Evolutionary conservation across 83 land plant genomes (phyloP), one percentile per base, ranked within the genome.

Genomic region (Diphasiastrum complanatum): DNA sequence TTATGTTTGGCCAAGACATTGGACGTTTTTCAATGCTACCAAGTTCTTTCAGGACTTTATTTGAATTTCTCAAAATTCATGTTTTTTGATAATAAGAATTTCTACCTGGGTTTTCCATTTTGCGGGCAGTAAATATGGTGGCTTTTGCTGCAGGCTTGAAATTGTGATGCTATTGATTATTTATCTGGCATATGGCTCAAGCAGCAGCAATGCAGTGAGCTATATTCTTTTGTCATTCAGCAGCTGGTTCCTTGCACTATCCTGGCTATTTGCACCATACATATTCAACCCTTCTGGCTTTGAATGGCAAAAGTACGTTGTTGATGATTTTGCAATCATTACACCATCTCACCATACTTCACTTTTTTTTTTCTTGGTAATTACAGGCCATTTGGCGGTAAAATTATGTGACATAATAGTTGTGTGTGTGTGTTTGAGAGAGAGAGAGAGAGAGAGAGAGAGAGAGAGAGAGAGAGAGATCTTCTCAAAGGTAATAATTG

Each of bases 181-280:
- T 6, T 65, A 65, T 32, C 25, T 54, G 22, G 68, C 35, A 16
- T 65, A 65, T 65, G 68, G 68, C 25, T 50, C 36, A 16, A 36
- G 47, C 16, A 54, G 29, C 19, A 41, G 18, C 60, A 4, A 56
- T 55, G 59, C 58, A 23, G 28, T 45, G 11, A 56, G 68, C 14
- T 65, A 65, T 30, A 34, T 65, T 53, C 68, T 65, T 27, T 38
- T 65, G 5, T 34, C 43, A 26, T 65, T 65, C 25, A 65, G 61
- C 45, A 65, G 68, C 29, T 65, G 68, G 68, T 65, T 65, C 24
- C 63, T 65, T 33, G 68, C 68, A 10, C 24, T 65, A 34, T 65
- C 68, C 5, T 55, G 34, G 34, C 6, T 55, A 19, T 55, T 20
- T 19, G 59, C 59, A 11, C 68, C 68, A 18, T 65, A 53, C 45